Evolutionary conservation across 495 filamentous ascomycete genomes (phyloP).

Genomic region (Xylaria intraflava): DNA sequence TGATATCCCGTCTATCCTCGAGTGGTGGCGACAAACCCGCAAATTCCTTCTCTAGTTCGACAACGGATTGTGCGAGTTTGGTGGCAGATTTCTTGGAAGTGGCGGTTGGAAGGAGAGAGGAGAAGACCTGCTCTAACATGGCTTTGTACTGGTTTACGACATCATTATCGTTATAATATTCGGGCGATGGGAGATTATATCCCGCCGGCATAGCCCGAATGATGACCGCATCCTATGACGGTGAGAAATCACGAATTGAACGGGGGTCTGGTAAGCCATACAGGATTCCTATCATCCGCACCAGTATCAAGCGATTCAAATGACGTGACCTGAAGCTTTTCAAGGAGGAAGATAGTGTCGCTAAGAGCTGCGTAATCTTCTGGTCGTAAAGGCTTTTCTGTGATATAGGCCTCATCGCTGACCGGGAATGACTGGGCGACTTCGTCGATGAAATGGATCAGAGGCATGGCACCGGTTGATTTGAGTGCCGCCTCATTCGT

Average conservation of each 20-base stretch:
- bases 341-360: conserved; percentile 47
- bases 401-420: conserved; percentile 16
- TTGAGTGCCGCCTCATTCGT: conserved; percentile 51
- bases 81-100: conserved; percentile 16
- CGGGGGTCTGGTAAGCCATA: conserved; percentile 29
- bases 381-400: conserved; percentile 16
- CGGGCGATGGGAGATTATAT: conserved; percentile 57
- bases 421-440: conserved; percentile 45
- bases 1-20: conserved; percentile 38
- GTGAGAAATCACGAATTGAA: conserved; percentile 22
- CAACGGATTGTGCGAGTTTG: conserved; percentile 33
- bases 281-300: conserved; percentile 60
- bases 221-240: conserved; percentile 55
- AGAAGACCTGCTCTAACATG: conserved; percentile 36
- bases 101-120: conserved; percentile 20
- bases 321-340: conserved; percentile 44
- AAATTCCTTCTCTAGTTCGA: conserved; percentile 55
- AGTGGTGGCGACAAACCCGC: conserved; percentile 53
- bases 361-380: conserved; percentile 41
- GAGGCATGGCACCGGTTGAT: conserved; percentile 47
- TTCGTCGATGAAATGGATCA: conserved; percentile 39
- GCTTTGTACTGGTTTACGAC: conserved; percentile 46
- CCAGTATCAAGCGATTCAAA: conserved; percentile 42
- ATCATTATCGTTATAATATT: conserved; percentile 56
- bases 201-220: conserved; percentile 45